Conservation (phyloP, 352 stramenopile species). For the Globisporangium sylvaticum region DNA sequence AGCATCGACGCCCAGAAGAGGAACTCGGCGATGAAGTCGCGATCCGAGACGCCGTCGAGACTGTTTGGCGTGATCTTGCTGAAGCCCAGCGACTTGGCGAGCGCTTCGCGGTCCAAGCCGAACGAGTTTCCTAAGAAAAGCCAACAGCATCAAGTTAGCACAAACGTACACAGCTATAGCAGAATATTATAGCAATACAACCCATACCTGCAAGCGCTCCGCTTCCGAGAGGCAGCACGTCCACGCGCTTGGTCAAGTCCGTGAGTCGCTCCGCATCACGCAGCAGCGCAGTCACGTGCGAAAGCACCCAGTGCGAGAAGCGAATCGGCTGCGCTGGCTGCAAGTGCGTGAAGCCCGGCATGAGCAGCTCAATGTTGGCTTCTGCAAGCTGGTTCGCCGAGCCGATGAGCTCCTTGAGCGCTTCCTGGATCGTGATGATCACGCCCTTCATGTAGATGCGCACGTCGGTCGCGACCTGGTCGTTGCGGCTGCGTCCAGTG, state of each 20-base stretch:
- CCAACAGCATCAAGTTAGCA: background rate
- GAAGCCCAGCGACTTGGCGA: slow-evolving; percentile 94
- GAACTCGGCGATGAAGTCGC: slow-evolving; percentile 99
- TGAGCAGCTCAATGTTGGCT: slow-evolving; percentile 93
- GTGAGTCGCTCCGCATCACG: slow-evolving; percentile 92
- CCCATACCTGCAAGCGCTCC: slow-evolving; percentile 88
- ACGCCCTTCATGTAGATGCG: slow-evolving; percentile 91
- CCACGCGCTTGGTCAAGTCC: slow-evolving; percentile 93
- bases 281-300: slow-evolving; percentile 91
- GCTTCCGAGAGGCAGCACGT: slow-evolving; percentile 95
- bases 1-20: slow-evolving; percentile 96
- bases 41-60: slow-evolving; percentile 97
- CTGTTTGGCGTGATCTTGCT: slow-evolving; percentile 93
- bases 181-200: background rate
- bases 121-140: slow-evolving; percentile 90
- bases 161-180: background rate
- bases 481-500: slow-evolving; percentile 94
- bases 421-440: slow-evolving; percentile 62
- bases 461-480: slow-evolving; percentile 98
- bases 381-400: slow-evolving; percentile 87
- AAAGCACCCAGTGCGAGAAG: slow-evolving; percentile 98
- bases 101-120: slow-evolving; percentile 92
- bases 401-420: slow-evolving; percentile 90
- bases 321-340: slow-evolving; percentile 97
- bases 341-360: slow-evolving; percentile 98